A percentile compares a stretch with the other conserved stretches of the same genome.
phyloP scores from a whole-genome alignment of 768 basidiomycete species.

The Naganishia antarctica region DNA sequence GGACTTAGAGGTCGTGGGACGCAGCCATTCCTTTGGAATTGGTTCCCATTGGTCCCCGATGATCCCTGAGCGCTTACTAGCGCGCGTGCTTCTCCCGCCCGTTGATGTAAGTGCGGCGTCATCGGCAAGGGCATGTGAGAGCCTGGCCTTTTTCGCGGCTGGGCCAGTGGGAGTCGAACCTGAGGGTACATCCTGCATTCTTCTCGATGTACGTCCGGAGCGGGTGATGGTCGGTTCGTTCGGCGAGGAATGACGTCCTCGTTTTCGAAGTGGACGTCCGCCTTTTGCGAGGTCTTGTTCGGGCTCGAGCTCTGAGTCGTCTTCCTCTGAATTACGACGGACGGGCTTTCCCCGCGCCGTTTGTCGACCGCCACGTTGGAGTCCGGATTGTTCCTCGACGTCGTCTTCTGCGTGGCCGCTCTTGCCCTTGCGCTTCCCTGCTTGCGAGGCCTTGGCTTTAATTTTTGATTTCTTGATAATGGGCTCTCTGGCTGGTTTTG shows the following conservation, averaged over 20 bases:
- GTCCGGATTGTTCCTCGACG: constrained; percentile 15
- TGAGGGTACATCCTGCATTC: no score
- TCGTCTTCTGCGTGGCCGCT: background rate
- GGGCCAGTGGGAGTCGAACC: background rate
- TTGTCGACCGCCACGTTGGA: constrained; percentile 29
- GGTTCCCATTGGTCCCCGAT: constrained; percentile 44
- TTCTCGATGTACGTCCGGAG: background rate
- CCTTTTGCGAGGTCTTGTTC: background rate
- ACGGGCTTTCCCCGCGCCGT: constrained; percentile 14
- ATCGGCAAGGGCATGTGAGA: background rate
- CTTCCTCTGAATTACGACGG: constrained; percentile 19
- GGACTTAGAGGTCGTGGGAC: background rate
- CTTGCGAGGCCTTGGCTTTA: constrained; percentile 33
- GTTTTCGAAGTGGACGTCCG: background rate
- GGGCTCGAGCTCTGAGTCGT: constrained; percentile 30
- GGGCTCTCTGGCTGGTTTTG: constrained; percentile 29
- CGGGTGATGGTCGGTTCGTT: background rate
- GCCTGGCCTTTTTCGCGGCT: background rate
- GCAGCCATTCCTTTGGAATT: constrained; percentile 42
- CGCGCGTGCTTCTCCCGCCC: constrained; percentile 4
- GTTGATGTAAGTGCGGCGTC: no score
- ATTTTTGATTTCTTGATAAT: background rate
- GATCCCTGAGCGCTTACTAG: background rate
- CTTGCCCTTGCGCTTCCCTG: constrained; percentile 27
- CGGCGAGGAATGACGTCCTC: background rate